Evolutionary conservation across 345 rosid species (phyloP), one percentile per base, ranked within the genome.

Genomic region (Rhodamnia rubescens): DNA sequence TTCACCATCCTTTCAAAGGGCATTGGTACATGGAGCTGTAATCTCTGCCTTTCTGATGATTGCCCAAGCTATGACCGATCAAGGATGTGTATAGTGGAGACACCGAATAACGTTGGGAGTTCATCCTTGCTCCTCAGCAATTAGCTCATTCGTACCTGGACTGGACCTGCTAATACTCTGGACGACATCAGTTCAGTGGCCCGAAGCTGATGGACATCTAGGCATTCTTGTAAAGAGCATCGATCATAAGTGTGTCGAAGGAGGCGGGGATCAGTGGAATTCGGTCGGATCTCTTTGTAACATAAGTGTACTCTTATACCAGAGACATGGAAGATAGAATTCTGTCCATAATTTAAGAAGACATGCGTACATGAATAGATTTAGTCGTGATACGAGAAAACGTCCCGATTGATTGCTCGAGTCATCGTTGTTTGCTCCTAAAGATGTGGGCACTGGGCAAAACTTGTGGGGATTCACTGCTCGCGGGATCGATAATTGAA

Each of bases 21-120:
- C 98, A 82, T 91, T 97, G 90, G 89, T 93, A 40, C 95, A 96
- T 27, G 99, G 99, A 83, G 94, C 99, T 42, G 93, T 94, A 81
- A 96, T 97, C 81, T 93, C 99, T 29, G 94, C 98, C 11, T 97
- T 97, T 89, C 92, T 97, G 86, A 93, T 94, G 54, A 94, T 97
- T 74, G 99, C 99, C 88, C 98, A 95, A 91, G 99, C 98, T 58
- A 97, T 96, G 99, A 93, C 94, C 8, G 99, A 95, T 85, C 99
- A 97, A 96, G 99, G 99, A 87, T 96, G 99, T 89, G 97, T 96
- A 87, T 96, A 93, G 81, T 26, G 36, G 53, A 82, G 47, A 82
- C 18, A 49, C 6, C 15, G 16, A 61, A 49, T 40, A 84, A 50
- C 8, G 36, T 44, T 32, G 0, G 53, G 81, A 18, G 14, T 61